A percentile compares a stretch with the other conserved stretches of the same genome.
phyloP scores from a whole-genome alignment of 345 rosid species.

The Syzygium grande region DNA sequence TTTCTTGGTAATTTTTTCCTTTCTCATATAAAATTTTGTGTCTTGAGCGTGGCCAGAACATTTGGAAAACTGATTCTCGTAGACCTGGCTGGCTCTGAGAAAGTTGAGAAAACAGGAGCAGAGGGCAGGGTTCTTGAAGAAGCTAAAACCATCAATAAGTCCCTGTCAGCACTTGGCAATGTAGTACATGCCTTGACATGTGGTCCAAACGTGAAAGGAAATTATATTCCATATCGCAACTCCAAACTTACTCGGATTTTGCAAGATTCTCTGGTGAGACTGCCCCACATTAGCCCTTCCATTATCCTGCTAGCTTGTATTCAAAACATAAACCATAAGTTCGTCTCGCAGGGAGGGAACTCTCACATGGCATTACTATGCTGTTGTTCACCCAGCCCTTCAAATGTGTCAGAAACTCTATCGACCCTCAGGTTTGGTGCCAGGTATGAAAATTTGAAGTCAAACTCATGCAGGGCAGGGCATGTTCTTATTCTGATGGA shows the following conservation, averaged over 20 bases:
- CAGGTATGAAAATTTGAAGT: conserved; percentile 35
- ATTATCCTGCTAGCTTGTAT: background rate
- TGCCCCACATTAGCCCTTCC: conserved; percentile 2
- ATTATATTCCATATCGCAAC: conserved; percentile 79
- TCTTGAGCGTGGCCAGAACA: conserved; percentile 32
- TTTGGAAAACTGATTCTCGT: conserved; percentile 72
- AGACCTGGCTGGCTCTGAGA: conserved; percentile 97
- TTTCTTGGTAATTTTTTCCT: background rate
- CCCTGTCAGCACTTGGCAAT: conserved; percentile 85
- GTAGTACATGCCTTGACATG: conserved; percentile 83
- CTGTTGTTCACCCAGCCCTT: conserved; percentile 88
- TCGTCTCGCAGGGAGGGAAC: conserved; percentile 59
- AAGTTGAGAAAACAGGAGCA: conserved; percentile 92
- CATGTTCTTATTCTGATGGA: background rate
- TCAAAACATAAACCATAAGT: background rate
- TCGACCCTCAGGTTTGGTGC: conserved; percentile 90
- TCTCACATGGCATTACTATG: conserved; percentile 76
- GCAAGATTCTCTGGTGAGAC: conserved; percentile 77
- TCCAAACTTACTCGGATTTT: conserved; percentile 90
- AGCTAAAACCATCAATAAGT: conserved; percentile 86
- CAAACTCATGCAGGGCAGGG: background rate
- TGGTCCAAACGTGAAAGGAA: conserved; percentile 48
- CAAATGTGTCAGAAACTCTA: conserved; percentile 70
- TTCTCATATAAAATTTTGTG: background rate
- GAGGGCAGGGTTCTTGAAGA: conserved; percentile 93